Conservation (phyloP, 805 yeast species). For the Metschnikowia noctiluminum region DNA sequence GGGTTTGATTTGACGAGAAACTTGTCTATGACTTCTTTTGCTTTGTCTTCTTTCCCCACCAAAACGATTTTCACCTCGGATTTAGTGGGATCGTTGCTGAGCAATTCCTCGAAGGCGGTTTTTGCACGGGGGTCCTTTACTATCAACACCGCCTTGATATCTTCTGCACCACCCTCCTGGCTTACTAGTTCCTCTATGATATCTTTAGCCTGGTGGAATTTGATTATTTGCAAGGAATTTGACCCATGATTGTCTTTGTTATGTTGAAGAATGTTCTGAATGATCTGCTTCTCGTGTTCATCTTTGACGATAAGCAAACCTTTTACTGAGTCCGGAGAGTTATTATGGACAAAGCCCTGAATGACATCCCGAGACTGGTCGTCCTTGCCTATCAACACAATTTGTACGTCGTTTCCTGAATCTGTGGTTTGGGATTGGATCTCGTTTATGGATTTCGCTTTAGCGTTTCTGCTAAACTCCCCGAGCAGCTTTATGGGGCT, state of each 20-base stretch:
- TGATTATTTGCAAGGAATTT: neutral
- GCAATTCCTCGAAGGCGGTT: neutral
- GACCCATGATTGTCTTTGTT: neutral
- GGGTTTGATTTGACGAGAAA: neutral
- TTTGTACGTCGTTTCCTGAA: neutral
- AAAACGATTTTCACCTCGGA: neutral
- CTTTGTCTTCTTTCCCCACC: neutral
- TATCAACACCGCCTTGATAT: constrained; percentile 3
- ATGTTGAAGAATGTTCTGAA: neutral
- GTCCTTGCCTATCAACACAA: neutral
- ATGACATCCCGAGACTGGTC: neutral
- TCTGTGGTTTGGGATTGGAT: neutral
- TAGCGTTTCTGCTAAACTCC: neutral
- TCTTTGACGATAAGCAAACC: neutral
- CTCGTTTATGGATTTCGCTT: neutral
- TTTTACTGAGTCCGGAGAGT: neutral
- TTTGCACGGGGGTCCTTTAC: neutral
- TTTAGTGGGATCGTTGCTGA: neutral
- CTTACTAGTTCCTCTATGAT: neutral
- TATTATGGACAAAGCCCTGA: neutral
- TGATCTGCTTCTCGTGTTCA: neutral
- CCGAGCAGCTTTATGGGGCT: neutral
- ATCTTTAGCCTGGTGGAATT: neutral
- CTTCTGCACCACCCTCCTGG: neutral
- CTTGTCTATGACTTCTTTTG: neutral